Conservation (phyloP, 345 rosid genomes). For the Gossypium anomalum region DNA sequence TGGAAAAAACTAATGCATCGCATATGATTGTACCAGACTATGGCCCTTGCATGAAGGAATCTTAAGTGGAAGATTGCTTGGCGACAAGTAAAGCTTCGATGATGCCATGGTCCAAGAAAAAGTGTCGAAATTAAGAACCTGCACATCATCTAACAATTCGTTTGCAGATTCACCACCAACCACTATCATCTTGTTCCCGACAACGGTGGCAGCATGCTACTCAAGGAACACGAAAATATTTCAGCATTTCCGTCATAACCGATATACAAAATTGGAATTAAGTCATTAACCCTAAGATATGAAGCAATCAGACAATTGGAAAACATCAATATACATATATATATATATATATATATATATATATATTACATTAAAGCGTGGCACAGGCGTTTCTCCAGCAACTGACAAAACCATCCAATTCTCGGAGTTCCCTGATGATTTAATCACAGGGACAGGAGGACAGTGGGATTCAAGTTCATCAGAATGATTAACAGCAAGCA, state of each 20-base stretch:
- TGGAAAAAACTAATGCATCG: background rate
- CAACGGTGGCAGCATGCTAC: constrained; percentile 86
- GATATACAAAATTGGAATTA: background rate
- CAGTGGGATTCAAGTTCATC: constrained; percentile 51
- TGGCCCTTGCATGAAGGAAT: constrained; percentile 99
- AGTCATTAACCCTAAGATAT: background rate
- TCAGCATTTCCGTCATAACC: background rate
- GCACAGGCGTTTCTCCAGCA: constrained; percentile 70
- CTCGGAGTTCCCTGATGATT: constrained; percentile 51
- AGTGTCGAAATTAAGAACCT: constrained; percentile 81
- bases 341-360: background rate
- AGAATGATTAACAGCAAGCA: constrained; percentile 39
- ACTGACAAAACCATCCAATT: constrained; percentile 80
- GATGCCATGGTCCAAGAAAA: constrained; percentile 78
- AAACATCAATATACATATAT: background rate
- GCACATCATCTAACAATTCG: constrained; percentile 87
- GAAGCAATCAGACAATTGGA: background rate
- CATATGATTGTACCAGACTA: constrained; percentile 55
- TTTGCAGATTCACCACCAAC: constrained; percentile 91
- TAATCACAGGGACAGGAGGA: constrained; percentile 41
- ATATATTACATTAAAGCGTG: constrained; percentile 68
- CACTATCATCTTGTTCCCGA: constrained; percentile 92
- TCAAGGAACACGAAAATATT: constrained; percentile 19
- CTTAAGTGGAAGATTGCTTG: constrained; percentile 85
- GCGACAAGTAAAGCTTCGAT: constrained; percentile 88